Percentiles rank a stretch among this genome's conserved stretches.
These are phyloP conservation scores for Fusarium acutatum DNA, from an alignment of 2,329 filamentous ascomycete species.

Conservation along the genomic window DNA sequence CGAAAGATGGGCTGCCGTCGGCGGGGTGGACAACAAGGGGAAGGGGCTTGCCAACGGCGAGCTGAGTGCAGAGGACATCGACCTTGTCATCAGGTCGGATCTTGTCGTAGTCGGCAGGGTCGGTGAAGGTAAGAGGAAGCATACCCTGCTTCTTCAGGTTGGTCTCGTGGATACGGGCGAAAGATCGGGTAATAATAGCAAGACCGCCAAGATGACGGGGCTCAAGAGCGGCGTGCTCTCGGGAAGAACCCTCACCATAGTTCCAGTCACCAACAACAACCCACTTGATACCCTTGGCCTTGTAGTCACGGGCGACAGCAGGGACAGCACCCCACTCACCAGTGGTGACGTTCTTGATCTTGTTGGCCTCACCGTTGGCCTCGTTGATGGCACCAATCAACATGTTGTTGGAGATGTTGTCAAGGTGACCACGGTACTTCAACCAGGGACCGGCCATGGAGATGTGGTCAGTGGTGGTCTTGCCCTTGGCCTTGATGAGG, in stretches of 20 bases:
- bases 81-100: conserved; percentile 92
- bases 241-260: conserved; percentile 96
- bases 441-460: conserved; percentile 96
- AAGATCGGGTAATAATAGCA: conserved; percentile 93
- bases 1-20: conserved; percentile 77
- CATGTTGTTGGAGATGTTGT: conserved; percentile 99
- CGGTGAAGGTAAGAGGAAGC: conserved; percentile 94
- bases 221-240: conserved; percentile 98
- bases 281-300: conserved; percentile 95
- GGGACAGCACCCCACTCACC: conserved; percentile 89
- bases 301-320: conserved; percentile 96
- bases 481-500: conserved; percentile 96
- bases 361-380: conserved; percentile 97
- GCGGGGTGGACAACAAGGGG: conserved; percentile 93
- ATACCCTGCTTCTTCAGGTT: conserved; percentile 99
- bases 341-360: conserved; percentile 89
- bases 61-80: conserved; percentile 86
- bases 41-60: conserved; percentile 91
- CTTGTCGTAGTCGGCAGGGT: conserved; percentile 98
- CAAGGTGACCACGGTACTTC: conserved; percentile 98
- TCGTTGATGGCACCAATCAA: conserved; percentile 96
- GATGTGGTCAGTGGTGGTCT: conserved; percentile 99
- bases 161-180: conserved; percentile 99
- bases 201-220: conserved; percentile 96
- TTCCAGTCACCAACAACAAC: conserved; percentile 99